Evolutionary conservation across 768 basidiomycete species (phyloP), one percentile per base, ranked within the genome.

Genomic region (Leccinum variicolor): DNA sequence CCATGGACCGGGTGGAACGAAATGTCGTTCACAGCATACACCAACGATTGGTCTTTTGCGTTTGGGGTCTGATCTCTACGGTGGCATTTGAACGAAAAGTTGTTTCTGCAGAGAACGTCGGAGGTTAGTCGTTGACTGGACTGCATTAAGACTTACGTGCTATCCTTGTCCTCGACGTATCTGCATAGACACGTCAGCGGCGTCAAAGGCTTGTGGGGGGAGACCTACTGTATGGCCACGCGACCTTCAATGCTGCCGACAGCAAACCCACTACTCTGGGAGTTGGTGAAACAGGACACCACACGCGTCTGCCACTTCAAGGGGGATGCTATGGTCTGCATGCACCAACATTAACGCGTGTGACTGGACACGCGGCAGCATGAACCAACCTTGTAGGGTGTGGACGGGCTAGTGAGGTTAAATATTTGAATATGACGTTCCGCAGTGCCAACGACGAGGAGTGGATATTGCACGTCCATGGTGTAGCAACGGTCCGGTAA

Each of bases 241-340:
- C 96, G 83, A 23, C 96, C 92, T 72, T 94, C 92, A 6, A 93
- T 83, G 63, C 91, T 92, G 31, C 92, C 92, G 3, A 93, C 81
- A 0, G 90, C 90, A 63, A 91, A 94, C 5, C 90, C 90, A 61
- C 83, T 86, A 55, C 67, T 83, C 8, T 74, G 46, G 15, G 85
- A 81, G 5, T 86, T 81, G 15, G 88, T 87, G 68, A 93, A 92
- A 69, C 90, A 93, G 5, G 90, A 84, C 14, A 93, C 82, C 5
- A 90, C 88, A 33, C 93, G 84, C 14, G 92, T 94, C 75, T 96
- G 93, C 90, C 90, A 94, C 68, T 96, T 97, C 58, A 98, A 74
- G 1, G 96, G 94, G 1, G 94, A 96, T 25, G 77, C 74, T 59
- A 92, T 87, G 23, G 83, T 86, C 92, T 96, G 64, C 45, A 19